These are phyloP conservation scores for Phyllosticta ampelicida DNA, from an alignment of 2,329 filamentous ascomycete genomes.

Conservation along the genomic window DNA sequence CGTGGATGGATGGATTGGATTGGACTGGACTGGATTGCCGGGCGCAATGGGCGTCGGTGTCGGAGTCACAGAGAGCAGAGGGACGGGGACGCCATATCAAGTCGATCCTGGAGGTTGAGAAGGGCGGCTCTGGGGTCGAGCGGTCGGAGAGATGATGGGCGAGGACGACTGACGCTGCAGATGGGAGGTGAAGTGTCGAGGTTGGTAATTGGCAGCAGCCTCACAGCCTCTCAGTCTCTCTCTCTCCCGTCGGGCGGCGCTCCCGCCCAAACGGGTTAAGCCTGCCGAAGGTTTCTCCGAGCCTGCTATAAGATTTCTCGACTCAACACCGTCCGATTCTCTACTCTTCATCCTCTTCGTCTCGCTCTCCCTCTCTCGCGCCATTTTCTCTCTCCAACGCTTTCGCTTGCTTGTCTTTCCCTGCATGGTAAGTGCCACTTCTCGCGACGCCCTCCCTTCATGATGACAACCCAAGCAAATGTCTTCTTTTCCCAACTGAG, in stretches of 20 bases:
- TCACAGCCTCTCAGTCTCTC: neutral
- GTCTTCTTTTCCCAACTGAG: slow-evolving; percentile 75
- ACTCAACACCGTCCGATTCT: neutral
- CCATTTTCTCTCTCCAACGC: neutral
- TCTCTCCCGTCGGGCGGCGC: neutral
- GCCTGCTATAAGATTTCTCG: slow-evolving; percentile 3
- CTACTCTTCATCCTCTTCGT: neutral
- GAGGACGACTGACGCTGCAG: neutral
- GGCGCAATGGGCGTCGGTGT: slow-evolving; percentile 5
- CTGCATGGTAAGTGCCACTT: neutral
- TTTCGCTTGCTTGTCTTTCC: neutral
- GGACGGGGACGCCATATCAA: slow-evolving; percentile 7
- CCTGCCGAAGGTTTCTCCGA: slow-evolving; percentile 9
- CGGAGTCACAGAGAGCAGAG: slow-evolving; percentile 5
- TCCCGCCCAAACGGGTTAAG: slow-evolving; percentile 5
- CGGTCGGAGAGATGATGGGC: slow-evolving; percentile 8
- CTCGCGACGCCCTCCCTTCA: slow-evolving; percentile 23
- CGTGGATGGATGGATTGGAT: too few relatives aligned
- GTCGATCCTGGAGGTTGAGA: slow-evolving; percentile 3
- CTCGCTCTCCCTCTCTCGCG: neutral
- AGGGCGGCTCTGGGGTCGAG: slow-evolving; percentile 8
- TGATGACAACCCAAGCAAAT: slow-evolving; percentile 55
- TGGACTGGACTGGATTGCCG: slow-evolving; percentile 8
- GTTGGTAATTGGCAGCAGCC: neutral
- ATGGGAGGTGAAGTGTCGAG: slow-evolving; percentile 6